Percentiles rank a stretch among this genome's conserved stretches.
These are phyloP conservation scores for Aspergillus sclerotialis DNA, from an alignment of 2,329 filamentous ascomycete species.

Conservation along the genomic window DNA sequence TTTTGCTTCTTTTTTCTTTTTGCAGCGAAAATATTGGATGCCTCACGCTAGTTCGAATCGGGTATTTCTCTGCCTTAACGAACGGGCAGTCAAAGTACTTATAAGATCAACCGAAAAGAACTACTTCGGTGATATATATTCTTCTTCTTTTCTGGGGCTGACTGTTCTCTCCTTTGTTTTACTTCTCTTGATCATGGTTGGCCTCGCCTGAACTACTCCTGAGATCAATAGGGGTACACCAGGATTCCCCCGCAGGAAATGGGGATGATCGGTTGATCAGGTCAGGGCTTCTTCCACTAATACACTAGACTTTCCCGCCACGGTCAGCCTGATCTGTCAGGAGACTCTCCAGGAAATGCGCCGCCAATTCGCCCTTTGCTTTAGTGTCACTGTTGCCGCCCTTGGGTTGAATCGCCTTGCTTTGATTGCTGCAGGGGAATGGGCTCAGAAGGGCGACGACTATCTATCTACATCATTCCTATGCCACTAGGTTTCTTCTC, in stretches of 20 bases:
- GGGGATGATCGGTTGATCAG: neutral
- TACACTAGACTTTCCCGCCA: neutral
- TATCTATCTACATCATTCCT: neutral
- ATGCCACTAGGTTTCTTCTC: no score
- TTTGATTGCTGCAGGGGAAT: no score
- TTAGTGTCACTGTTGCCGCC: neutral
- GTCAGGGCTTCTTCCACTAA: neutral
- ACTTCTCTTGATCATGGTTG: neutral
- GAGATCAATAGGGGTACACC: neutral
- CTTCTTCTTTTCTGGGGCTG: no score
- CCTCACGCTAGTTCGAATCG: slow-evolving; percentile 13
- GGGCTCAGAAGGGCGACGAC: no score
- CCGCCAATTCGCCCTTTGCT: neutral
- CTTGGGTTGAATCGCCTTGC: no score
- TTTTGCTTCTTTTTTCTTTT: slow-evolving; percentile 9
- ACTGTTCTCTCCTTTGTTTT: no score
- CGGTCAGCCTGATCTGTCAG: neutral
- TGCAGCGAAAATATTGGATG: slow-evolving; percentile 13
- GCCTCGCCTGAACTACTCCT: neutral
- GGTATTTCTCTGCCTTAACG: slow-evolving; percentile 9
- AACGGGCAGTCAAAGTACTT: slow-evolving; percentile 1
- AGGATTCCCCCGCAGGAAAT: neutral
- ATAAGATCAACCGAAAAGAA: neutral
- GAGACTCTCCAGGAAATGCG: neutral
- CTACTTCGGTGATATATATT: no score